phyloP scores from a whole-genome alignment of 495 filamentous ascomycete genomes.

The Articulospora tetracladia region DNA sequence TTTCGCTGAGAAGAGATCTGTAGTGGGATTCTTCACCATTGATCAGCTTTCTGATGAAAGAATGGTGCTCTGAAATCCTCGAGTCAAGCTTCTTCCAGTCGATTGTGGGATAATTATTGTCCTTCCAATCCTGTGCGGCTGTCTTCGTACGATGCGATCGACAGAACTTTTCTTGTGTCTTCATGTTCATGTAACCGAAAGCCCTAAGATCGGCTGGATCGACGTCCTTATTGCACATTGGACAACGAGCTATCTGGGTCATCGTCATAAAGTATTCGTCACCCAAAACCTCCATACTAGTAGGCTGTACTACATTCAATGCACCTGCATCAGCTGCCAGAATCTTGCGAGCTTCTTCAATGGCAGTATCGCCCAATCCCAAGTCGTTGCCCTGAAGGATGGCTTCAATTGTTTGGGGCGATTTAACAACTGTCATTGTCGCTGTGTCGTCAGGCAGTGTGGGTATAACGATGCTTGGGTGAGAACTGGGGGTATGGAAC shows the following conservation, averaged over 20 bases:
- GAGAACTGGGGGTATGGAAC: neutral
- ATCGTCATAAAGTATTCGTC: conserved; percentile 21
- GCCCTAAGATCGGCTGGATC: conserved; percentile 41
- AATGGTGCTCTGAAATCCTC: conserved; percentile 56
- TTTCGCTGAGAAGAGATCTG: conserved; percentile 53
- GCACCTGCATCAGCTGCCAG: neutral
- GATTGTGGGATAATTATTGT: conserved; percentile 71
- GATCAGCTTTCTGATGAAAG: conserved; percentile 54
- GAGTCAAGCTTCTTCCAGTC: conserved; percentile 66
- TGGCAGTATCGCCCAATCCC: neutral
- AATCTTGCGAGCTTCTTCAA: neutral
- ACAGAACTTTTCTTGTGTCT: conserved; percentile 68
- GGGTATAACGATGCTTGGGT: neutral
- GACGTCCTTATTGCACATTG: conserved; percentile 64
- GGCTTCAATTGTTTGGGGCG: neutral
- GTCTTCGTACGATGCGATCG: conserved; percentile 57
- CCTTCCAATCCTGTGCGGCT: conserved; percentile 57
- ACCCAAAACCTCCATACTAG: neutral
- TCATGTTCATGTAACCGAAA: conserved; percentile 50
- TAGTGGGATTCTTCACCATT: conserved; percentile 59
- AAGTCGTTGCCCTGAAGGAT: neutral
- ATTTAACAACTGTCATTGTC: neutral
- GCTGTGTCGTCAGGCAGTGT: neutral
- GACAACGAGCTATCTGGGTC: conserved; percentile 40
- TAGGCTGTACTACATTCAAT: neutral